A percentile compares a stretch with the other conserved stretches of the same genome.
These are phyloP conservation scores for Citrus medica DNA, from an alignment of 345 rosid species.

Conservation along the genomic window DNA sequence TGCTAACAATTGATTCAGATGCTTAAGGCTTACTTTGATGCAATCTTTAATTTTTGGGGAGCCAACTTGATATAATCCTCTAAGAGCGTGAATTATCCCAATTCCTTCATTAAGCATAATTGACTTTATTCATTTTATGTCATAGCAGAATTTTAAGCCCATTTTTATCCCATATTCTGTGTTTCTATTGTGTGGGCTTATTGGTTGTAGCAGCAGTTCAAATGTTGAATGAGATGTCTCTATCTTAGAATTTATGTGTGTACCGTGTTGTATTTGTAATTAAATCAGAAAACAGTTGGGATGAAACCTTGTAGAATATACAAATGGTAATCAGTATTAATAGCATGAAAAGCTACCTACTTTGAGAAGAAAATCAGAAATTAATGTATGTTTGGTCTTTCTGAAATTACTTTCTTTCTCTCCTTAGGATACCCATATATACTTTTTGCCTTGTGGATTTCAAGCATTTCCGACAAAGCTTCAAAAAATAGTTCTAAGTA, in stretches of 20 bases:
- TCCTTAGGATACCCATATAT: background rate
- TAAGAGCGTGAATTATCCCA: background rate
- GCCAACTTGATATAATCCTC: background rate
- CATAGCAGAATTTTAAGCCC: background rate
- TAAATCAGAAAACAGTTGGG: background rate
- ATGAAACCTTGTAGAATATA: background rate
- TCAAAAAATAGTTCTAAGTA: background rate
- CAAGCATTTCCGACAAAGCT: background rate
- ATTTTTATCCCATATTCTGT: background rate
- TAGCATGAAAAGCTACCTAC: background rate
- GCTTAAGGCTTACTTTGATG: background rate
- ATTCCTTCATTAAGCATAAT: background rate
- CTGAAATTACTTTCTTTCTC: background rate
- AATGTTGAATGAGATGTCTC: slow-evolving; percentile 9
- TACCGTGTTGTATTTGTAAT: background rate
- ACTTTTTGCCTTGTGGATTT: background rate
- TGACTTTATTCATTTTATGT: background rate
- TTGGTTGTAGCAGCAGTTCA: background rate
- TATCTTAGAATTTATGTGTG: background rate
- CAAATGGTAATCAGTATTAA: background rate
- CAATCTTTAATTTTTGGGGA: slow-evolving; percentile 4
- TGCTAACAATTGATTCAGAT: background rate
- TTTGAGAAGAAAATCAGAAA: background rate
- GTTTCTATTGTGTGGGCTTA: background rate
- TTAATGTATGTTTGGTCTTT: background rate